phyloP scores from a whole-genome alignment of 345 rosid genomes.

The Cardamine resedifolia region DNA sequence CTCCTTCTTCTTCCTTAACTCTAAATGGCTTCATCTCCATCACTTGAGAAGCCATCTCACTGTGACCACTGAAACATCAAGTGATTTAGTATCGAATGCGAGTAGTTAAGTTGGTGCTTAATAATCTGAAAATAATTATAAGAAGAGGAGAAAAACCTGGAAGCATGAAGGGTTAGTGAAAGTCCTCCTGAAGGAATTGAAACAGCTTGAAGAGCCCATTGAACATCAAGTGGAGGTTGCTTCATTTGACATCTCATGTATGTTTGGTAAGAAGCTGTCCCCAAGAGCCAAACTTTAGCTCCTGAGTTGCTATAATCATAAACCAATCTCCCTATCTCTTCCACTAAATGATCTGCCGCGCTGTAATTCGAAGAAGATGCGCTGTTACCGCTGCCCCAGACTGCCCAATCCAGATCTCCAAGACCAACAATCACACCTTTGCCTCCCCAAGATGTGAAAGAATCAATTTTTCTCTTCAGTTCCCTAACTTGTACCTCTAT shows the following conservation, averaged over 20 bases:
- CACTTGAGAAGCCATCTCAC: conserved; percentile 42
- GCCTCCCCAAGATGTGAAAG: conserved; percentile 41
- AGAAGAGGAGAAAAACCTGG: conserved; percentile 48
- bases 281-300: conserved; percentile 67
- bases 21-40: conserved; percentile 54
- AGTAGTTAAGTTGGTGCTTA: conserved; percentile 36
- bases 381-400: conserved; percentile 32
- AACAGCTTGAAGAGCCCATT: conserved; percentile 84
- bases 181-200: conserved; percentile 82
- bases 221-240: conserved; percentile 76
- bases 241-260: conserved; percentile 82
- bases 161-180: conserved; percentile 68
- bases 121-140: not conserved
- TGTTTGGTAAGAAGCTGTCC: conserved; percentile 73
- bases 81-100: conserved; percentile 25
- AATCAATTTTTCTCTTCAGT: conserved; percentile 60
- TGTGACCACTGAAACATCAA: conserved; percentile 26
- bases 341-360: conserved; percentile 63
- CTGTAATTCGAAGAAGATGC: conserved; percentile 36
- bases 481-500: conserved; percentile 57
- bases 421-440: conserved; percentile 70
- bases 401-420: conserved; percentile 81
- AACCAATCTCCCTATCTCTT: conserved; percentile 61
- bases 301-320: conserved; percentile 42
- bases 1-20: conserved; percentile 43